These are phyloP conservation scores for Straminergon stramineum DNA, from an alignment of 225 moss, liverwort and hornwort genomes.

Conservation along the genomic window DNA sequence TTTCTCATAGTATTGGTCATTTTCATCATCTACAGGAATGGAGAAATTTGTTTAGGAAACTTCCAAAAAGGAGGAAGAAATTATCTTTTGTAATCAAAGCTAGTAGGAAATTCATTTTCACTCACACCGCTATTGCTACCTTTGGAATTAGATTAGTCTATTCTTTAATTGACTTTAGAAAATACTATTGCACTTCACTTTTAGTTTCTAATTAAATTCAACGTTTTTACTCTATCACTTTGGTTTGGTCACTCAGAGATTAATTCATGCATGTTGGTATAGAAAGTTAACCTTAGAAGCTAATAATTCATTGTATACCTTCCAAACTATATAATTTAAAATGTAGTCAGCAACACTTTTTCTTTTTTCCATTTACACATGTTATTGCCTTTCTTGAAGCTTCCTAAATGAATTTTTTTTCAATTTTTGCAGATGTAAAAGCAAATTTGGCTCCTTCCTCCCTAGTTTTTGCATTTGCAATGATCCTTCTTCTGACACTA, in stretches of 20 bases:
- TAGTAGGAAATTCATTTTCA: not conserved
- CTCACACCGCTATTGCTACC: not conserved
- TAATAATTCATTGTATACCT: not conserved
- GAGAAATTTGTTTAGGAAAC: accelerated
- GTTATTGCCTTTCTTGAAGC: not conserved
- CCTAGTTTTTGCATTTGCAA: not conserved
- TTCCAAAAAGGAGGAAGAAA: not conserved
- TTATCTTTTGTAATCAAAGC: not conserved
- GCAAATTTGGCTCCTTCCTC: not conserved
- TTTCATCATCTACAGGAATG: not conserved
- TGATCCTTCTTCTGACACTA: too few relatives aligned
- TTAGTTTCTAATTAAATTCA: not conserved
- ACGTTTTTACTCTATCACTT: not conserved
- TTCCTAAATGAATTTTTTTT: not conserved
- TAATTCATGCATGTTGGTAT: not conserved
- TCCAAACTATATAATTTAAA: not conserved
- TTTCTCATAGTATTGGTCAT: not conserved
- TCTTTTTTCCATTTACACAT: too few relatives aligned
- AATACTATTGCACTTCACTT: not conserved
- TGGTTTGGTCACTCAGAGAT: not conserved
- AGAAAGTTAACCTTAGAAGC: not conserved
- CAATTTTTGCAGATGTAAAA: not conserved
- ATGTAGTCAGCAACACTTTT: not conserved
- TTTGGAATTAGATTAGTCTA: not conserved
- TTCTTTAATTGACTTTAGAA: not conserved